Percentiles rank a stretch among this genome's conserved stretches.
phyloP scores from a whole-genome alignment of 371 early-diverging fungal species.

The Syncephalastrum contaminatum region DNA sequence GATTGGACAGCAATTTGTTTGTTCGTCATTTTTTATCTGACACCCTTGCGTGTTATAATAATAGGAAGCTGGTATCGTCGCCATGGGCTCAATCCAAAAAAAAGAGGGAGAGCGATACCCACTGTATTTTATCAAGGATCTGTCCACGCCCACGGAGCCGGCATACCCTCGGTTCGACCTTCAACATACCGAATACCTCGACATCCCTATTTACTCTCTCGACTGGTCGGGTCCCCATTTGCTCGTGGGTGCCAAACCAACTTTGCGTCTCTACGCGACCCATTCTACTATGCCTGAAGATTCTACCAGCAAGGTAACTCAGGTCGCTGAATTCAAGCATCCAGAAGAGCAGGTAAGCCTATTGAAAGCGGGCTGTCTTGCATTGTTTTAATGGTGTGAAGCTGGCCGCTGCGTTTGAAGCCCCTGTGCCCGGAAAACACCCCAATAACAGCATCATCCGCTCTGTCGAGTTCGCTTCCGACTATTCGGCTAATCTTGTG shows the following conservation, averaged over 20 bases:
- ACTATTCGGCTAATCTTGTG: conserved; percentile 11
- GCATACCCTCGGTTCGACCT: conserved; percentile 1
- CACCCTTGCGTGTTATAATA: neutral
- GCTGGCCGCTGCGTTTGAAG: neutral
- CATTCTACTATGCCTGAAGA: conserved; percentile 7
- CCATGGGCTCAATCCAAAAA: conserved; percentile 27
- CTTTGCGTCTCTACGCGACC: conserved; percentile 19
- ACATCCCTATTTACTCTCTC: conserved; percentile 28
- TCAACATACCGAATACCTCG: conserved; percentile 18
- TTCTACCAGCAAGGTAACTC: neutral
- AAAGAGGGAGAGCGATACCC: conserved; percentile 5
- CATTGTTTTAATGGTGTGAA: neutral
- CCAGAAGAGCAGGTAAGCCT: conserved; percentile 10
- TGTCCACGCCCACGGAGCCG: conserved; percentile 3
- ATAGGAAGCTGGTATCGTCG: conserved; percentile 19
- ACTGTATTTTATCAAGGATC: conserved; percentile 34
- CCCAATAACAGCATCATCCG: conserved; percentile 25
- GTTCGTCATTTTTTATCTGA: neutral
- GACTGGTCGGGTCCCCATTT: conserved; percentile 33
- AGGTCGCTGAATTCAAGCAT: conserved; percentile 21
- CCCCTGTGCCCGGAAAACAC: conserved; percentile 7
- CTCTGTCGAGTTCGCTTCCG: conserved; percentile 23
- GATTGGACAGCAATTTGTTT: neutral
- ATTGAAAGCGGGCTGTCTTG: neutral
- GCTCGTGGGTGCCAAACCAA: conserved; percentile 24